Evolutionary conservation across 208 protist species (phyloP).

Genomic region (Acanthamoeba rhysodes): DNA sequence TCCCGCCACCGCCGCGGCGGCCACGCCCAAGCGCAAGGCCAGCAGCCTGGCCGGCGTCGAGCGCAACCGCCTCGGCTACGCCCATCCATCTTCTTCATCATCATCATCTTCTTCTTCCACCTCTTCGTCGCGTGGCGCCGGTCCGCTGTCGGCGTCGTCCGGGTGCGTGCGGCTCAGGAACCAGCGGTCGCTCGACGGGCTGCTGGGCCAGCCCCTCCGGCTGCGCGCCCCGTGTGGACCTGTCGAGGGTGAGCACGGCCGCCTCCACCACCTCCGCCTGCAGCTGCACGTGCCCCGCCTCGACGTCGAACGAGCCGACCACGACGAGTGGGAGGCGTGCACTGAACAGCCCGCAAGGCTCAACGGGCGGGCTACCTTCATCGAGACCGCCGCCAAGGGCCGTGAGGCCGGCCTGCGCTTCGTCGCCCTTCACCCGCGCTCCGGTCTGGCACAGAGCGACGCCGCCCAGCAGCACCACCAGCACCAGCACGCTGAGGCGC

Average conservation of each 20-base stretch:
- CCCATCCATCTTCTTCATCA: neutral
- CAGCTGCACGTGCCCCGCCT: neutral
- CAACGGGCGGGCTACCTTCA: neutral
- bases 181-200: neutral
- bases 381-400: neutral
- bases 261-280: neutral
- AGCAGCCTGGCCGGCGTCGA: neutral
- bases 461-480: no score
- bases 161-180: neutral
- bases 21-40: neutral
- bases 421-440: no score
- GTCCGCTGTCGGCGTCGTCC: neutral
- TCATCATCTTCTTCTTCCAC: neutral
- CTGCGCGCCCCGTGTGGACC: neutral
- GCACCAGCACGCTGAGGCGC: no score
- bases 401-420: no score
- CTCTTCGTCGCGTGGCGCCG: no score
- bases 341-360: neutral
- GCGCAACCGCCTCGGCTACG: neutral
- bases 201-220: constrained; percentile 10
- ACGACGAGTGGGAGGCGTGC: neutral
- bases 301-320: neutral
- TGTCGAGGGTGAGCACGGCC: neutral
- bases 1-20: no score
- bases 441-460: no score